Evolutionary conservation across 176 grass and related monocot species (phyloP), one percentile per base, ranked within the genome.

Genomic region (Zizania latifolia): DNA sequence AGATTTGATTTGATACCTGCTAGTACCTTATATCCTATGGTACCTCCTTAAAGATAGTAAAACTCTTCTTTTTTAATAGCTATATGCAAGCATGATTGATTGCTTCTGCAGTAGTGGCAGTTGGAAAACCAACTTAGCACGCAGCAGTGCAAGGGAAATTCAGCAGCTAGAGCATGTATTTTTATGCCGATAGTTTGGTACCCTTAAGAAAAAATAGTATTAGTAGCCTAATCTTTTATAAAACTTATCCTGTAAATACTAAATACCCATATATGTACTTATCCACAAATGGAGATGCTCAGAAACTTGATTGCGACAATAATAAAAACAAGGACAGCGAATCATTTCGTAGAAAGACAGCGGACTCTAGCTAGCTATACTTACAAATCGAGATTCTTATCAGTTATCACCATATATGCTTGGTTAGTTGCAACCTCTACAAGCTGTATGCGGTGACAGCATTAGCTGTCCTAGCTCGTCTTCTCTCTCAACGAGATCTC

Each of bases 271-370:
- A 40, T 59, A 21, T 16, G 65, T 53, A 30, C 61, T 61, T 54
- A 68, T 87, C 85, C 32, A 2, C 70, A 75, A 80, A 64, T 75
- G 11, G 75, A 64, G 62, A 67, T 80, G 86, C 70, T 31, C 16
- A 16, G 55, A 56, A 44, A 43, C 75, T 17, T 63, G 55, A 79
- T 46, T 75, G 81, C 13, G n/a, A n/a, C 48, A 56, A 74, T 54
- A 54, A 59, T 73, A 74, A 74, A 17, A 87, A 74, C 53, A 69
- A 60, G 5, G 45, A 80, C 76, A 80, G 62, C 70, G 70, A 79
- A 80, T 79, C 69, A 55, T 87, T 38, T 31, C 50, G 16, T 60
- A 37, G 60, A 5, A 17, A 41, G 72, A 40, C 66, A 79, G 61
- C 80, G 62, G 17, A 23, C 23, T 11, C 8, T 41, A 75, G 7